These are phyloP conservation scores for Torulaspora maleeae DNA, from an alignment of 805 yeast genomes.

Conservation along the genomic window DNA sequence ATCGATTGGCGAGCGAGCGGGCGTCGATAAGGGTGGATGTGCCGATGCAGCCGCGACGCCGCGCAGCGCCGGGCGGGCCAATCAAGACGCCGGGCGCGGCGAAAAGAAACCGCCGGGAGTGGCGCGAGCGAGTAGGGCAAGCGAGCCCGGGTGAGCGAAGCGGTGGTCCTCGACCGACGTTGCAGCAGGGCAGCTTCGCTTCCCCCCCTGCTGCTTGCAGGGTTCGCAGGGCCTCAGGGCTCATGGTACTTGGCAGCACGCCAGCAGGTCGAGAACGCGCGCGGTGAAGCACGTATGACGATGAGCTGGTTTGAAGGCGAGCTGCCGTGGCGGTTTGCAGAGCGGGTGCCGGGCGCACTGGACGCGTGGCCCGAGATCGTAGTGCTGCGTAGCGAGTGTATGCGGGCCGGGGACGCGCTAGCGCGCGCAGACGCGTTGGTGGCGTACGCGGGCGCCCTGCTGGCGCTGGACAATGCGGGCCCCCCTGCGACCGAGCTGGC, in stretches of 20 bases:
- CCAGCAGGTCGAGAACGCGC: too few species aligned
- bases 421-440: conserved; percentile 12
- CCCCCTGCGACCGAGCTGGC: not conserved
- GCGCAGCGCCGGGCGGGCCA: conserved; percentile 1
- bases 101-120: conserved; percentile 8
- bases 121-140: too few species aligned
- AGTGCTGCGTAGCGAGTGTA: conserved; percentile 9
- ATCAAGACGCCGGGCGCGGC: not conserved
- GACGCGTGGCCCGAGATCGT: conserved; percentile 4
- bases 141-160: too few species aligned
- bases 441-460: conserved; percentile 11
- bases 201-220: too few species aligned
- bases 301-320: conserved; percentile 1
- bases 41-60: not conserved
- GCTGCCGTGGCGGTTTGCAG: not conserved
- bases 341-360: not conserved
- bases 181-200: too few species aligned
- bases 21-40: too few species aligned
- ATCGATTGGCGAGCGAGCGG: too few species aligned
- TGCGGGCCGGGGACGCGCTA: conserved; percentile 6
- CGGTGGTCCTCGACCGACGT: too few species aligned
- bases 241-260: not conserved
- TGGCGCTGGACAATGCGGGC: not conserved
- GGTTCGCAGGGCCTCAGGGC: too few species aligned
- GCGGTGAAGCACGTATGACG: too few species aligned